phyloP scores from a whole-genome alignment of 768 basidiomycete genomes.

The Crepidotus variabilis region DNA sequence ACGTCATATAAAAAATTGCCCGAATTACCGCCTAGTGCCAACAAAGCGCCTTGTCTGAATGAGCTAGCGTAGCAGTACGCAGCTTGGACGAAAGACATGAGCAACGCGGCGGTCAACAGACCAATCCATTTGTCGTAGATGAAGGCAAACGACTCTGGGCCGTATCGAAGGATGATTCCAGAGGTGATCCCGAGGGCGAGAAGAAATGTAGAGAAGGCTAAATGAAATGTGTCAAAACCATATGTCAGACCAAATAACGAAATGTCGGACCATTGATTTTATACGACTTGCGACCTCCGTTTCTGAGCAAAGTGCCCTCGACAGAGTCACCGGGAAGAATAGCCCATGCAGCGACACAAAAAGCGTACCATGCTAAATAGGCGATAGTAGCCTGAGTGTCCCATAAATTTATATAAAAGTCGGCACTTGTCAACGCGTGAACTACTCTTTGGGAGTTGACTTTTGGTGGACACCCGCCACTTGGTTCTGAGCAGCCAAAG shows the following conservation, averaged over 20 bases:
- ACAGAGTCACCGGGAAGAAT: conserved; percentile 74
- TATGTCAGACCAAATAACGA: not conserved
- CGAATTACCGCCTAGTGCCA: conserved; percentile 91
- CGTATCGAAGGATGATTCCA: conserved; percentile 69
- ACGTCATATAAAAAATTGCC: conserved; percentile 91
- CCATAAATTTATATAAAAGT: conserved; percentile 81
- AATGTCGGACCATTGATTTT: conserved; percentile 71
- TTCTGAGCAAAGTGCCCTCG: conserved; percentile 66
- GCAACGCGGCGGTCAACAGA: conserved; percentile 75
- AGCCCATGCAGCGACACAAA: conserved; percentile 76
- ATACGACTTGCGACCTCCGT: conserved; percentile 76
- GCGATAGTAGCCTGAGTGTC: conserved; percentile 72
- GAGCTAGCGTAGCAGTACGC: conserved; percentile 66
- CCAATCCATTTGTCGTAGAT: conserved; percentile 92
- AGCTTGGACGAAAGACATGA: conserved; percentile 78
- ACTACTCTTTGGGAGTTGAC: conserved; percentile 41
- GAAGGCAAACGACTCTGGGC: conserved; percentile 81
- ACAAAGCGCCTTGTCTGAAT: conserved; percentile 63
- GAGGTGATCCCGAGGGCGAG: conserved; percentile 70
- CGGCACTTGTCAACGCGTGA: conserved; percentile 39
- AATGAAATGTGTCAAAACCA: not conserved
- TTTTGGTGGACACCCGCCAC: conserved; percentile 67
- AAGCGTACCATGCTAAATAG: conserved; percentile 89
- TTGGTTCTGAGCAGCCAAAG: conserved; percentile 70
- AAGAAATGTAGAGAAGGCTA: conserved; percentile 87